Conservation (phyloP, 768 basidiomycete genomes). For the Ephemerocybe angulata region DNA sequence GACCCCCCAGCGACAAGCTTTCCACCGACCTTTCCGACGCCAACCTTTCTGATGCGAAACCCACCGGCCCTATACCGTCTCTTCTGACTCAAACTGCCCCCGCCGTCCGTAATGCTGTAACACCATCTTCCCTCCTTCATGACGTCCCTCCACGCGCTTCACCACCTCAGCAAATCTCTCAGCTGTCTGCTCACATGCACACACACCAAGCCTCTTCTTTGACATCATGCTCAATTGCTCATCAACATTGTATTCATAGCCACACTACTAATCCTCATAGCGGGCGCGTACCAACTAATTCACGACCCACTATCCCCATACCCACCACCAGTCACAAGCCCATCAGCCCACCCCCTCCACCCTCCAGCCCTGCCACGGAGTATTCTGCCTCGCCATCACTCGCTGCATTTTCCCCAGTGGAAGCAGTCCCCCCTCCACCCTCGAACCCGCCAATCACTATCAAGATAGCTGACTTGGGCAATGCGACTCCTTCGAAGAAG, state of each 20-base stretch:
- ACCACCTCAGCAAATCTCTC: conserved; percentile 38
- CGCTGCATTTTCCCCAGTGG: conserved; percentile 1
- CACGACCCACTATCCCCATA: conserved; percentile 16
- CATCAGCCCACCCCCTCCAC: conserved; percentile 13
- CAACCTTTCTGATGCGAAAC: conserved; percentile 14
- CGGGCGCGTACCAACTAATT: conserved; percentile 9
- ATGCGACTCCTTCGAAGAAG: conserved; percentile 85
- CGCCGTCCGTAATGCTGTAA: conserved; percentile 18
- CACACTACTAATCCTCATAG: conserved; percentile 1
- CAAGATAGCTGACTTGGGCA: conserved; percentile 93
- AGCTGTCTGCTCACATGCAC: conserved; percentile 40
- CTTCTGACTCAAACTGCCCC: conserved; percentile 67
- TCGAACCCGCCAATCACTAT: conserved; percentile 58
- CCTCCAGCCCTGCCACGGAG: conserved; percentile 10
- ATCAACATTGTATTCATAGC: conserved; percentile 4
- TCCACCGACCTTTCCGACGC: conserved; percentile 14
- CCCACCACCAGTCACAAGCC: neutral
- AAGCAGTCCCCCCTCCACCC: conserved; percentile 4
- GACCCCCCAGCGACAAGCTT: conserved; percentile 20
- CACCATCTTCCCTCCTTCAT: conserved; percentile 18
- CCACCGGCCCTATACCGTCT: conserved; percentile 30
- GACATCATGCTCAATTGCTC: conserved; percentile 18
- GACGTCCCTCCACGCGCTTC: conserved; percentile 28
- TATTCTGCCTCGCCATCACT: conserved; percentile 4
- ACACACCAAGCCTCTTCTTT: conserved; percentile 26